These are phyloP conservation scores for Paracoccidioides brasiliensis DNA, from an alignment of 2,329 filamentous ascomycete species.

Conservation along the genomic window DNA sequence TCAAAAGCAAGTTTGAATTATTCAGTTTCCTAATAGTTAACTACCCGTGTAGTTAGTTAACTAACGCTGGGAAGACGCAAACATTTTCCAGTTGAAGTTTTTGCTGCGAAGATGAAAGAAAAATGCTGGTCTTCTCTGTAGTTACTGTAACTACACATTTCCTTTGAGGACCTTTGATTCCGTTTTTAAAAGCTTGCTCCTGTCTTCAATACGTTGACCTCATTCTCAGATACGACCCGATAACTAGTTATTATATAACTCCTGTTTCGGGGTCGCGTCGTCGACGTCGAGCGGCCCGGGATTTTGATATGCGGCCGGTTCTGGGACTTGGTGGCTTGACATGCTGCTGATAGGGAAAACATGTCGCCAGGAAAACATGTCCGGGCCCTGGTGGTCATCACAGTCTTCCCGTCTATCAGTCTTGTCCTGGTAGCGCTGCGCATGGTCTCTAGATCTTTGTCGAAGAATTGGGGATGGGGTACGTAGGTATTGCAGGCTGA, in stretches of 20 bases:
- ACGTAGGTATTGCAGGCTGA: neutral
- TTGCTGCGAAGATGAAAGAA: no score
- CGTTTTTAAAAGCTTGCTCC: neutral
- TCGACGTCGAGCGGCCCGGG: no score
- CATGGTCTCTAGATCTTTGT: constrained; percentile 4
- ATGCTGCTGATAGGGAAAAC: neutral
- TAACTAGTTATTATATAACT: neutral
- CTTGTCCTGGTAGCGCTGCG: neutral
- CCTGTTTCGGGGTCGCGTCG: neutral
- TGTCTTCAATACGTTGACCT: neutral
- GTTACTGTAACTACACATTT: no score
- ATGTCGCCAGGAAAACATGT: neutral
- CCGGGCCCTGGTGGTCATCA: constrained; percentile 1
- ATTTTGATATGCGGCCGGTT: neutral
- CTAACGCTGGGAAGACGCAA: no score
- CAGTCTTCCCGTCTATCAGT: constrained; percentile 6
- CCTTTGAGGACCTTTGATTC: neutral
- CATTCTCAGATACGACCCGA: neutral
- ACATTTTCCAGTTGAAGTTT: no score
- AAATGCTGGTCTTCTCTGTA: no score
- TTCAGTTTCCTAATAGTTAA: no score
- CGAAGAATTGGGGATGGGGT: constrained; percentile 7
- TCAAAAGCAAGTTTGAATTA: no score
- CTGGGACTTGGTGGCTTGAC: neutral
- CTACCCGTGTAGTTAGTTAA: no score